Evolutionary conservation across 169 alveolate genomes (phyloP).

Genomic region (Plasmodium knowlesi): DNA sequence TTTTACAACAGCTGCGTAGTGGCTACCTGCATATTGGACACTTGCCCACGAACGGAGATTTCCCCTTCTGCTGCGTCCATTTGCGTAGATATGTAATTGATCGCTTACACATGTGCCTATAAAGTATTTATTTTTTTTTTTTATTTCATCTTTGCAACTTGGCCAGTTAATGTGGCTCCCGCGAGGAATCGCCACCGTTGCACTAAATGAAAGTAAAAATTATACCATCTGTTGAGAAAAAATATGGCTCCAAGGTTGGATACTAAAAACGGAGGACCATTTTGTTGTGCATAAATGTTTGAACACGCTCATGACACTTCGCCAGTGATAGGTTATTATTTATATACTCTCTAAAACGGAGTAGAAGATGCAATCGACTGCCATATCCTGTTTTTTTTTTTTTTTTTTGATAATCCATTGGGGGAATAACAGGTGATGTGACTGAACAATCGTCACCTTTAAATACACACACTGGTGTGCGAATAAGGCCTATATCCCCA

Average conservation of each 20-base stretch:
- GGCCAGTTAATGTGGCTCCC: not conserved
- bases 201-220: not conserved
- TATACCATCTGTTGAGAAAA: not conserved
- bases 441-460: not conserved
- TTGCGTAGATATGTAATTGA: not conserved
- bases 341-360: not conserved
- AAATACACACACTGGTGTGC: conserved; percentile 3
- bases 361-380: not conserved
- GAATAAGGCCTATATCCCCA: not conserved
- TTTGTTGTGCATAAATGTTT: not conserved
- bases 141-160: not conserved
- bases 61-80: not conserved
- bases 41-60: not conserved
- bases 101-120: not conserved
- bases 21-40: not conserved
- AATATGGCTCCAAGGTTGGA: not conserved
- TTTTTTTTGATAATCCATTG: not conserved
- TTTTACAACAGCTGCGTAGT: not conserved
- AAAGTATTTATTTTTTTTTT: not conserved
- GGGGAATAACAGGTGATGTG: not conserved
- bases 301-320: not conserved
- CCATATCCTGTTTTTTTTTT: not conserved
- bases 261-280: not conserved
- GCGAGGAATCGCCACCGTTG: not conserved
- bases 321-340: not conserved